phyloP scores from a whole-genome alignment of 352 stramenopile species.

The Globisporangium lucens region DNA sequence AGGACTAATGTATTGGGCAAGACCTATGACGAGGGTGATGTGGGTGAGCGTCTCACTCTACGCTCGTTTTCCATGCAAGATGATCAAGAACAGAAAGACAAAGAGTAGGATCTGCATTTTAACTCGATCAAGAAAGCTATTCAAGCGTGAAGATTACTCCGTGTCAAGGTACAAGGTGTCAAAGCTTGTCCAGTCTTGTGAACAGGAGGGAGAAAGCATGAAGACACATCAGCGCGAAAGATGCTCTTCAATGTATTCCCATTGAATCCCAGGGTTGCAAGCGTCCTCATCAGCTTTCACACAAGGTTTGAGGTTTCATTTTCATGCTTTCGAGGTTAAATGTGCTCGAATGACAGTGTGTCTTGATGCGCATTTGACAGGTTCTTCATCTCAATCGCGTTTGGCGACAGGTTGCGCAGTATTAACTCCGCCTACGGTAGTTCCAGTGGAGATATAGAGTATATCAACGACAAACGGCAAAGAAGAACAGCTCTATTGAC shows the following conservation, averaged over 20 bases:
- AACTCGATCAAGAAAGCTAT: constrained; percentile 1
- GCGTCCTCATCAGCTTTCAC: background rate
- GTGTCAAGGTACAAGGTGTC: background rate
- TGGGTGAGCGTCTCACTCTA: background rate
- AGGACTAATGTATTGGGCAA: background rate
- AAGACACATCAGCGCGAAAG: background rate
- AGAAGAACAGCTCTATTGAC: constrained; percentile 16
- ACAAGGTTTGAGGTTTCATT: constrained; percentile 1
- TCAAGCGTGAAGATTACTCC: background rate
- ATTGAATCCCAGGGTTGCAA: no score
- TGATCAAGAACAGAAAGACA: background rate
- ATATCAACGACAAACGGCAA: background rate
- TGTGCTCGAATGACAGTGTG: background rate
- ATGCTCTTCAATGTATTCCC: background rate
- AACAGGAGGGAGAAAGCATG: background rate
- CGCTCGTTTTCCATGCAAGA: background rate
- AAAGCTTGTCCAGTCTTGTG: background rate
- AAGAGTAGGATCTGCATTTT: constrained; percentile 2
- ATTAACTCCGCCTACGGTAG: background rate
- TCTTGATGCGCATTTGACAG: background rate
- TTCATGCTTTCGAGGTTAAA: no score
- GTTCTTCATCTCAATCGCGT: background rate
- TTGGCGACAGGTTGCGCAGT: background rate
- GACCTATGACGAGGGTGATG: background rate
- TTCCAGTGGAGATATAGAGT: background rate